Percentiles rank a stretch among this genome's conserved stretches.
phyloP scores from a whole-genome alignment of 768 basidiomycete genomes.

The Leccinellum luteum region DNA sequence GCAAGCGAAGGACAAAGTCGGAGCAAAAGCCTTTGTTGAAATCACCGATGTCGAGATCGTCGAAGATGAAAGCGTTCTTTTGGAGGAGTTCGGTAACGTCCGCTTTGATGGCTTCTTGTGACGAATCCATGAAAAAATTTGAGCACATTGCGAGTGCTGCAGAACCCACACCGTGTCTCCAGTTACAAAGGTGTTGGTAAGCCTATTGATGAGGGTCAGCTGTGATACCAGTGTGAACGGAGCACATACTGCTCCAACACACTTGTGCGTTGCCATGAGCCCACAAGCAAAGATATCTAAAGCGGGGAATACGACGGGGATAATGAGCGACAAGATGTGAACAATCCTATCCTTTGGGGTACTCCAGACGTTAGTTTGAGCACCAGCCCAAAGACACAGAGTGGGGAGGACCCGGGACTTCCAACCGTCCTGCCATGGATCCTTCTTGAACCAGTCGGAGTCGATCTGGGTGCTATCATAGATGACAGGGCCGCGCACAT shows the following conservation, averaged over 20 bases:
- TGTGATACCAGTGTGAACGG: neutral
- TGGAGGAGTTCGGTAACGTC: neutral
- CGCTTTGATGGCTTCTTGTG: rapidly evolving
- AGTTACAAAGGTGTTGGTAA: neutral
- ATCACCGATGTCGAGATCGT: neutral
- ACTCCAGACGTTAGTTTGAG: neutral
- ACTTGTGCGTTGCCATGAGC: neutral
- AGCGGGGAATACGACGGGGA: neutral
- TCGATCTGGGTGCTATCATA: neutral
- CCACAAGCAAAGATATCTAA: neutral
- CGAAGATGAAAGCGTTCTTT: neutral
- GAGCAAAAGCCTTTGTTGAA: neutral
- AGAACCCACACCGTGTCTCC: neutral
- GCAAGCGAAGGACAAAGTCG: neutral
- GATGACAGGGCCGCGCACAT: too few species aligned
- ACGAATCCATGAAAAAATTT: neutral
- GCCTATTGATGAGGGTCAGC: neutral
- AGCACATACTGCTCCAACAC: neutral
- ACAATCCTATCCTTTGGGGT: neutral
- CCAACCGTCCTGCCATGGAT: neutral
- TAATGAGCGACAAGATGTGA: neutral
- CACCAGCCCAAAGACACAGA: neutral
- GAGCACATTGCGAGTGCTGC: neutral
- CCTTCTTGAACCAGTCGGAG: neutral
- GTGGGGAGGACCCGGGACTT: neutral